Evolutionary conservation across 768 basidiomycete genomes (phyloP), one percentile per base, ranked within the genome.

Genomic region (Pleurotus giganteus): DNA sequence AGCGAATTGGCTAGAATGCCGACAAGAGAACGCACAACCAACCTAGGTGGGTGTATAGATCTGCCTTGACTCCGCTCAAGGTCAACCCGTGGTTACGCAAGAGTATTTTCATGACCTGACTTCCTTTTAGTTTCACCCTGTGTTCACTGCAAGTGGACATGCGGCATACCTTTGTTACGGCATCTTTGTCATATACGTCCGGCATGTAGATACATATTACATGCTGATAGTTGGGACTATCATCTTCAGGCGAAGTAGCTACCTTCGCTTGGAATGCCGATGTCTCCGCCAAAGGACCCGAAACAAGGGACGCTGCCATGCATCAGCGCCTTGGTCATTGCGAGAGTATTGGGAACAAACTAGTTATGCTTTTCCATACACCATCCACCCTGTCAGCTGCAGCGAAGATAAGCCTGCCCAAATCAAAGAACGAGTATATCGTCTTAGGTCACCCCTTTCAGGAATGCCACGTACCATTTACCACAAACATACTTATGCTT

Each of bases 141-240:
- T 26, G 4, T 47, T 31, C 11, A 5, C 21, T 31, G 3, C 34
- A 5, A 34, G 34, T 47, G 27, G 24, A 31, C 11, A 57, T 17
- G 46, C 6, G 4, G 28, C 68, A 41, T 57, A 84, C 87, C 64
- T 81, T 75, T 6, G 74, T 79, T 3, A 86, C 83, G 36, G 71
- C 72, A 28, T 70, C 72, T 63, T 85, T 84, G 66, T 90, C 80
- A 63, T 84, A 88, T 12, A 88, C 81, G 64, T 91, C 71, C 3
- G 88, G 86, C 17, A 90, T 64, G 60, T 89, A 90, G 13, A 91
- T 60, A 60, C 87, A 89, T 27, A 91, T 80, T 24, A 89, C 67
- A 62, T 89, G 88, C 59, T 82, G 83, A 49, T 81, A 67, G 29
- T 80, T 74, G 17, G 79, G 64, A 13, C 56, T 71, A 46, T 81